Evolutionary conservation across 805 yeast species (phyloP).

Genomic region (Scheffersomyces amazonensis): DNA sequence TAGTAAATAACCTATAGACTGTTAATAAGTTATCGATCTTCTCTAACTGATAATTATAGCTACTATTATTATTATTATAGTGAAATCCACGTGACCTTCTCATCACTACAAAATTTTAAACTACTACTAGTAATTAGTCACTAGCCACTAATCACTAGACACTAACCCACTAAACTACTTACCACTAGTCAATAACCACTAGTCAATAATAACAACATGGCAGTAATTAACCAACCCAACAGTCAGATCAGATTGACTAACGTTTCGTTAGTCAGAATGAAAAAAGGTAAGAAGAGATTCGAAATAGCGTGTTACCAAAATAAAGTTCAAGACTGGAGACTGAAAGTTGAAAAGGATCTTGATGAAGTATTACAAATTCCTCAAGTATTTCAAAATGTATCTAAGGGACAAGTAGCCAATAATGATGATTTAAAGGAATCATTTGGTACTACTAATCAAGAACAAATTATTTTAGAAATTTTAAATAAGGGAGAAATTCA

Average conservation of each 20-base stretch:
- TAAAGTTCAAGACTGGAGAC: conserved; percentile 93
- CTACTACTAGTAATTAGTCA: too few species aligned
- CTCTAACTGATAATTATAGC: too few species aligned
- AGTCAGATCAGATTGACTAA: conserved; percentile 89
- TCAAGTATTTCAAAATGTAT: conserved; percentile 89
- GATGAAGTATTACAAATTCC: conserved; percentile 96
- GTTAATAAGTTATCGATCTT: too few species aligned
- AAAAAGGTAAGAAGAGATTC: conserved; percentile 86
- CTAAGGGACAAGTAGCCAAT: conserved; percentile 91
- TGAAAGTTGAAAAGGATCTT: conserved; percentile 82
- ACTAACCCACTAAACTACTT: too few species aligned
- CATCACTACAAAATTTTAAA: too few species aligned
- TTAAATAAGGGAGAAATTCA: conserved; percentile 91
- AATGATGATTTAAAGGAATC: conserved; percentile 73
- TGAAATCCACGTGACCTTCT: too few species aligned
- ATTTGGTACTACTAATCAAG: conserved; percentile 74
- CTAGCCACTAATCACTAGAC: too few species aligned
- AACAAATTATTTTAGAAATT: conserved; percentile 76
- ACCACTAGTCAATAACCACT: too few species aligned
- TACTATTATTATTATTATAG: too few species aligned
- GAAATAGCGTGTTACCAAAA: conserved; percentile 97
- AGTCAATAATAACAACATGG: too few species aligned
- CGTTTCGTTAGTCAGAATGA: conserved; percentile 88
- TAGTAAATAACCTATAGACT: too few species aligned
- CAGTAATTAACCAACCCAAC: conserved; percentile 76